Percentiles rank a stretch among this genome's conserved stretches.
Conservation (phyloP, 768 basidiomycete species). For the Phlebiopsis flavidoalba region DNA sequence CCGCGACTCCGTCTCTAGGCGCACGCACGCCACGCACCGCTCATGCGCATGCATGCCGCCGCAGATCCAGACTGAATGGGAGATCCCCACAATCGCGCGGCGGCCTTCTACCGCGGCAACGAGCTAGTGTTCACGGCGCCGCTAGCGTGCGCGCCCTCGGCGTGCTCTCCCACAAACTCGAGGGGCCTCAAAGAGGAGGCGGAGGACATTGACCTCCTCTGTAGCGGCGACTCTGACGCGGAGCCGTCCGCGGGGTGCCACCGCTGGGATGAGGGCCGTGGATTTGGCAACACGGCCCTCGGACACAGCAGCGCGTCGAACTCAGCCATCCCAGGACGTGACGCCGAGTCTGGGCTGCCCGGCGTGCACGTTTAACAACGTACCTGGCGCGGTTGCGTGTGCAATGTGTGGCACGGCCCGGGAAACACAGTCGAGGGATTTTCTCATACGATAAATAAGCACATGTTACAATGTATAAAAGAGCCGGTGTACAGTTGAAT, state of each 20-base stretch:
- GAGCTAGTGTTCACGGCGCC: conserved; percentile 65
- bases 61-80: conserved; percentile 58
- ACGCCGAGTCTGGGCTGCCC: conserved; percentile 40
- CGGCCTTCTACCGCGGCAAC: conserved; percentile 49
- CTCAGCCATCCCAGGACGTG: conserved; percentile 10
- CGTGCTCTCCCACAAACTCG: conserved; percentile 53
- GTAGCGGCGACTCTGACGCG: conserved; percentile 41
- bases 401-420: conserved; percentile 25
- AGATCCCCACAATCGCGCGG: conserved; percentile 74
- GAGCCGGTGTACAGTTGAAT: too few relatives aligned
- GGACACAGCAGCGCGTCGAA: conserved; percentile 25
- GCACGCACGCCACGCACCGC: neutral
- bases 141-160: conserved; percentile 47
- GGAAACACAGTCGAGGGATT: too few relatives aligned
- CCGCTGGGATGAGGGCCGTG: conserved; percentile 50
- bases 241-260: conserved; percentile 33
- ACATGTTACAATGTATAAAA: too few relatives aligned
- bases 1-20: neutral
- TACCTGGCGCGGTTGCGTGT: conserved; percentile 28
- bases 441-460: too few relatives aligned
- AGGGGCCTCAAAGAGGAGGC: conserved; percentile 62
- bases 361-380: conserved; percentile 57
- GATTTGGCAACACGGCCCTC: conserved; percentile 73
- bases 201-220: conserved; percentile 51
- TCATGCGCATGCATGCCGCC: neutral